A percentile compares a stretch with the other conserved stretches of the same genome.
Evolutionary conservation across 2,329 filamentous ascomycete genomes (phyloP).

Genomic region (Fusarium lyarnte): DNA sequence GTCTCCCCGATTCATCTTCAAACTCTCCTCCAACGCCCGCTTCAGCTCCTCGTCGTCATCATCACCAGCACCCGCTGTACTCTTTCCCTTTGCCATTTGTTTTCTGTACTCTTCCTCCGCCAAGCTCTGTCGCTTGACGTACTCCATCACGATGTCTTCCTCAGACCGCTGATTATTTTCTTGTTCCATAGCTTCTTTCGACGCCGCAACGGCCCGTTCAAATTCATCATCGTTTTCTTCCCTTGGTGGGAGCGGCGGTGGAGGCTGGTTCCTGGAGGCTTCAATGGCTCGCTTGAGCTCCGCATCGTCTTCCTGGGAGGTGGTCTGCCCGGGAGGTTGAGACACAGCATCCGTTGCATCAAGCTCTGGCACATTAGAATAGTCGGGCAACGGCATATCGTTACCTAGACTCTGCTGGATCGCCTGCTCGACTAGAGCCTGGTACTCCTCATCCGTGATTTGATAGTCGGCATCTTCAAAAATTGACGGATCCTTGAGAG

Average conservation of each 20-base stretch:
- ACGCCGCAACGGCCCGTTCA: conserved; percentile 54
- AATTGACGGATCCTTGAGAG: conserved; percentile 45
- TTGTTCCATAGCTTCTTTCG: conserved; percentile 52
- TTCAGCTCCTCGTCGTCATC: conserved; percentile 66
- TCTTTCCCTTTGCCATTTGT: conserved; percentile 49
- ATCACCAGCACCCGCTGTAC: conserved; percentile 45
- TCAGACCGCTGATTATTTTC: conserved; percentile 62
- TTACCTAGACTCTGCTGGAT: conserved; percentile 60
- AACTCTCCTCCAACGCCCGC: conserved; percentile 64
- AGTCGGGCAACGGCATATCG: conserved; percentile 29
- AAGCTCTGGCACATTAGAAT: conserved; percentile 28
- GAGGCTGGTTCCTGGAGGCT: conserved; percentile 49
- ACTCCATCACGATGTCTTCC: conserved; percentile 78
- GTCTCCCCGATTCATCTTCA: conserved; percentile 52
- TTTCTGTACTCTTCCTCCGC: conserved; percentile 68
- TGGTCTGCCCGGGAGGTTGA: not conserved
- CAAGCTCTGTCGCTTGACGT: conserved; percentile 78
- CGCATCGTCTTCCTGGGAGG: conserved; percentile 46
- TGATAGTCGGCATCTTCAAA: conserved; percentile 55
- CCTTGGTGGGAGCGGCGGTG: conserved; percentile 15
- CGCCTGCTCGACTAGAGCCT: conserved; percentile 64
- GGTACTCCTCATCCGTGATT: conserved; percentile 67
- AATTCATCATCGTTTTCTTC: conserved; percentile 45
- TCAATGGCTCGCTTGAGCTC: conserved; percentile 54
- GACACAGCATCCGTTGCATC: conserved; percentile 9